A percentile compares a stretch with the other conserved stretches of the same genome.
Conservation (phyloP, 345 rosid species). For the Rhizophora mangle region DNA sequence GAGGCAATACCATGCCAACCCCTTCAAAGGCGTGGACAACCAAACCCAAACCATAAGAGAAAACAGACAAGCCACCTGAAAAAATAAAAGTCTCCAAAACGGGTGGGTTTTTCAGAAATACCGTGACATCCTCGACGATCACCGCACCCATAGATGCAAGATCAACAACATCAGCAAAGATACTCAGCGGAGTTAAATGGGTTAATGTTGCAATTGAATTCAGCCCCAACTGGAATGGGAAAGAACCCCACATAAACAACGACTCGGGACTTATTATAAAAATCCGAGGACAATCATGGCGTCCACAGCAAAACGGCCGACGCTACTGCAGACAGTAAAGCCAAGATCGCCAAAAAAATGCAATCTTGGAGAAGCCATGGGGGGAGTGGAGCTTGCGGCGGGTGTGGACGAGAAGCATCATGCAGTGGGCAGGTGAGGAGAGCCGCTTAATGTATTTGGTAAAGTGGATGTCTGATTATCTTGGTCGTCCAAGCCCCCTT, state of each 20-base stretch:
- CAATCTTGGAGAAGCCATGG: slow-evolving; percentile 47
- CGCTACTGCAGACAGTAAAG: slow-evolving; percentile 42
- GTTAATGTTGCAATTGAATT: slow-evolving; percentile 74
- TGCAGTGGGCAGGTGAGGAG: slow-evolving; percentile 10
- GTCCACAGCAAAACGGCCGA: slow-evolving; percentile 53
- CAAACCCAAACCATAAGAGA: slow-evolving; percentile 63
- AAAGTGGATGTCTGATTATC: too few relatives aligned
- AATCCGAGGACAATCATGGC: slow-evolving; percentile 45
- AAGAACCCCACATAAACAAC: slow-evolving; percentile 67
- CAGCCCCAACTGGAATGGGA: slow-evolving; percentile 75
- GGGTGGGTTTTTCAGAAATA: slow-evolving; percentile 36
- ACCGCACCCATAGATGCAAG: slow-evolving; percentile 78
- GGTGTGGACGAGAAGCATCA: slow-evolving; percentile 66
- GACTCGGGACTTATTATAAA: slow-evolving; percentile 30
- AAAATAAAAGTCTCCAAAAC: slow-evolving; percentile 31
- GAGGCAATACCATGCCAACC: slow-evolving; percentile 64
- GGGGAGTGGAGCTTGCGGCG: slow-evolving; percentile 56
- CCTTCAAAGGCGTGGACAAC: slow-evolving; percentile 76
- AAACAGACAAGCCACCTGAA: slow-evolving; percentile 46
- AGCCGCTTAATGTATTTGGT: too few relatives aligned
- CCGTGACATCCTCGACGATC: slow-evolving; percentile 53
- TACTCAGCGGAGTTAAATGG: slow-evolving; percentile 77
- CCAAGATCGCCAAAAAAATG: slow-evolving; percentile 70
- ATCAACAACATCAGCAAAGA: slow-evolving; percentile 85
- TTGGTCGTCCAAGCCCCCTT: too few relatives aligned